These are phyloP conservation scores for Claviceps capensis DNA, from an alignment of 2,329 filamentous ascomycete genomes.

Conservation along the genomic window DNA sequence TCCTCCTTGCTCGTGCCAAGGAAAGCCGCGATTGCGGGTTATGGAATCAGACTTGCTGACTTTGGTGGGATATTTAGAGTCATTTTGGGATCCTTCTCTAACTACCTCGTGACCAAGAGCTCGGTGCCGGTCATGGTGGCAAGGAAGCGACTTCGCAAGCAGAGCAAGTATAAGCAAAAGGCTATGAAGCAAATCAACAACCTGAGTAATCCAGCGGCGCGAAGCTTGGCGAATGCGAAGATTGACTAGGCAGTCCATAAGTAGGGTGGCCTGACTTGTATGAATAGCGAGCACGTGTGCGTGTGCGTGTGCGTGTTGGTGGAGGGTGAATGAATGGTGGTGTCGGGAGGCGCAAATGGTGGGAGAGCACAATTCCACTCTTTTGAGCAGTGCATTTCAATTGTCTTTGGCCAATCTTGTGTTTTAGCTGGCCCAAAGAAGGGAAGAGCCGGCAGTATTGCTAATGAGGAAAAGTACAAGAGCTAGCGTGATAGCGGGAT, in stretches of 20 bases:
- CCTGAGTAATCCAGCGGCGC: conserved; percentile 53
- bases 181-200: conserved; percentile 70
- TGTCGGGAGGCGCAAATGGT: background rate
- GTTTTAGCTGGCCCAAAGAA: background rate
- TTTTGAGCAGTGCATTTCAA: background rate
- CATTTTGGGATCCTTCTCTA: conserved; percentile 89
- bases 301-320: background rate
- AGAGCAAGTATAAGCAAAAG: conserved; percentile 61
- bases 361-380: background rate
- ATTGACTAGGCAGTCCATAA: conserved; percentile 42
- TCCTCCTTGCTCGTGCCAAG: background rate
- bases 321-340: background rate
- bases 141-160: conserved; percentile 75
- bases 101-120: conserved; percentile 93
- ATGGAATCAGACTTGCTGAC: conserved; percentile 17
- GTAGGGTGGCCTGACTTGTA: background rate
- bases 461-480: background rate
- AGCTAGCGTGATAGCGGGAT: background rate
- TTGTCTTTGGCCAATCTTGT: background rate
- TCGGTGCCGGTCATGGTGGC: conserved; percentile 98
- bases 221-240: conserved; percentile 57
- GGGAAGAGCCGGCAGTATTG: background rate
- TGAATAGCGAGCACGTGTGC: background rate
- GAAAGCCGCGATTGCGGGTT: no score
- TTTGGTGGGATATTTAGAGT: conserved; percentile 41